Percentiles rank a stretch among this genome's conserved stretches.
Conservation (phyloP, 345 rosid genomes). For the Triadica sebifera region DNA sequence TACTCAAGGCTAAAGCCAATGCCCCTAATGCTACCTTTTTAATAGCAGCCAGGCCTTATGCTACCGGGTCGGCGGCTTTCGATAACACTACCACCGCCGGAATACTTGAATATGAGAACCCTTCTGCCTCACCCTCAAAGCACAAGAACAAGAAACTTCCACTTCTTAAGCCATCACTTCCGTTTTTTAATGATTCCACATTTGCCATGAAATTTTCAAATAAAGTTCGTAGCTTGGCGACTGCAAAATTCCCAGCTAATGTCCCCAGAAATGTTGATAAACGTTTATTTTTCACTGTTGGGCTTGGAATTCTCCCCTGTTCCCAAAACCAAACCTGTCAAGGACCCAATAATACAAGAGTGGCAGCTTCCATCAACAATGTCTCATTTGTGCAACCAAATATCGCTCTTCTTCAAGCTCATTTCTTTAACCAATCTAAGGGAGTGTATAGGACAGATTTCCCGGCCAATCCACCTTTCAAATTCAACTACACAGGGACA, state of each 20-base stretch:
- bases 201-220: constrained; percentile 31
- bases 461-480: constrained; percentile 42
- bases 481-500: not conserved
- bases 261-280: constrained; percentile 41
- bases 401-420: constrained; percentile 44
- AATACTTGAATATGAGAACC: constrained; percentile 35
- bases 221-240: constrained; percentile 42
- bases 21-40: too few species aligned
- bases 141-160: constrained; percentile 21
- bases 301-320: constrained; percentile 45
- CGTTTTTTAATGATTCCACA: constrained; percentile 43
- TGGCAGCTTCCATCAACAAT: constrained; percentile 43
- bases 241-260: constrained; percentile 41
- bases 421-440: constrained; percentile 40
- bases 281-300: constrained; percentile 49
- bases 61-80: constrained; percentile 33
- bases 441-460: constrained; percentile 47
- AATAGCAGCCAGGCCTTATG: too few species aligned
- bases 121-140: constrained; percentile 14
- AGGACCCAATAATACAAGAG: constrained; percentile 44
- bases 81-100: constrained; percentile 47
- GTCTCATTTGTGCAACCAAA: constrained; percentile 46
- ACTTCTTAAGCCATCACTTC: constrained; percentile 36
- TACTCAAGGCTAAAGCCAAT: too few species aligned
- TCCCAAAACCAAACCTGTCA: constrained; percentile 38